phyloP scores from a whole-genome alignment of 352 stramenopile genomes.

The Elongisporangium anandrum region DNA sequence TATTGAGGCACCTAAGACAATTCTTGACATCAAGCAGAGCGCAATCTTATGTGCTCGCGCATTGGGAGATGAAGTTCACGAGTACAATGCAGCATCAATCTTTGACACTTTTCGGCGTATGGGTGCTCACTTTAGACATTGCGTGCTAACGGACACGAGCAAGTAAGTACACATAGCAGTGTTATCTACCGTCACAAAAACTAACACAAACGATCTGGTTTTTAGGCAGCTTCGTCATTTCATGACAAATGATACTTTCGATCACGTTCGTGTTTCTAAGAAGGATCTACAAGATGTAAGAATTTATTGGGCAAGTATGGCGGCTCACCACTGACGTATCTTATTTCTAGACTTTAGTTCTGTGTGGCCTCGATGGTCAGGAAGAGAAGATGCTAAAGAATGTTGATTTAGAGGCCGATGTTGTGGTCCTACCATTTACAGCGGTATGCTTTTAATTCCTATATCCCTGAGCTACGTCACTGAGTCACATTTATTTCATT shows the following conservation, averaged over 20 bases:
- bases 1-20: slow-evolving; percentile 43
- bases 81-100: slow-evolving; percentile 61
- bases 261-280: slow-evolving; percentile 40
- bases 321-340: neutral
- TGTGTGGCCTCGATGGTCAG: slow-evolving; percentile 52
- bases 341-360: slow-evolving; percentile 27
- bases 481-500: neutral
- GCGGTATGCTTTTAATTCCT: slow-evolving; percentile 15
- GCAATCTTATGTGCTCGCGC: slow-evolving; percentile 55
- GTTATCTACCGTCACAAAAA: too few species aligned
- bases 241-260: slow-evolving; percentile 68
- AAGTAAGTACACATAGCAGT: slow-evolving; percentile 25
- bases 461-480: neutral
- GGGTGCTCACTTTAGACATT: slow-evolving; percentile 55
- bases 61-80: slow-evolving; percentile 67
- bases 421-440: slow-evolving; percentile 63
- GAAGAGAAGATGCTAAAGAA: slow-evolving; percentile 56
- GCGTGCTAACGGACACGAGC: slow-evolving; percentile 51
- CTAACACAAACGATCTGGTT: neutral
- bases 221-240: slow-evolving; percentile 55
- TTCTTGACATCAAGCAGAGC: slow-evolving; percentile 66
- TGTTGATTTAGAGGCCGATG: slow-evolving; percentile 34
- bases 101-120: slow-evolving; percentile 67
- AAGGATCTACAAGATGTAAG: slow-evolving; percentile 37
- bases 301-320: neutral